phyloP scores from a whole-genome alignment of 2,329 filamentous ascomycete genomes.

The Hysterium pulicare region DNA sequence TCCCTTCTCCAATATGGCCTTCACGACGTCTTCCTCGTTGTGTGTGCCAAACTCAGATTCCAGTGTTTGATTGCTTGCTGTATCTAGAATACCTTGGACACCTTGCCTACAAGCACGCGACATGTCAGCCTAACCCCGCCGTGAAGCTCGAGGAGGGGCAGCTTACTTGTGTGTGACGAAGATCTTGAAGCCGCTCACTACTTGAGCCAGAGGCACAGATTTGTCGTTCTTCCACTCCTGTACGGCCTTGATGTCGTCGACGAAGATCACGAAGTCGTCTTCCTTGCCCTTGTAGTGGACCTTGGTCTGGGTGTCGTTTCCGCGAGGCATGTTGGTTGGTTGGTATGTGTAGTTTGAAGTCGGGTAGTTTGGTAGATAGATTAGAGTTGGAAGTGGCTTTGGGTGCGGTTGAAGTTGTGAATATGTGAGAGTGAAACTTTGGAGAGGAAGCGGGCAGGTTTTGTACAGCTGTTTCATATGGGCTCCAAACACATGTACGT shows the following conservation, averaged over 20 bases:
- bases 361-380: not conserved
- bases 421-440: slow-evolving; percentile 5
- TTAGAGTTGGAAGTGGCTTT: slow-evolving; percentile 3
- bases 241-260: slow-evolving; percentile 60
- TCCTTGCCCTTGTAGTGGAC: slow-evolving; percentile 78
- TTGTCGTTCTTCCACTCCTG: slow-evolving; percentile 82
- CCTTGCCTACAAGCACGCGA: slow-evolving; percentile 63
- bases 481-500: slow-evolving; percentile 17
- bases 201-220: slow-evolving; percentile 74
- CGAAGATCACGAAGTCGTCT: slow-evolving; percentile 67
- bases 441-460: slow-evolving; percentile 14
- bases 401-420: slow-evolving; percentile 1
- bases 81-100: slow-evolving; percentile 73
- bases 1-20: slow-evolving; percentile 76
- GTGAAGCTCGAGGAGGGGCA: slow-evolving; percentile 6
- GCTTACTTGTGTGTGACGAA: slow-evolving; percentile 86
- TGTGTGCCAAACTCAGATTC: slow-evolving; percentile 84
- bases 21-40: slow-evolving; percentile 76
- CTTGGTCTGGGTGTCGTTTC: slow-evolving; percentile 63
- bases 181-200: slow-evolving; percentile 84
- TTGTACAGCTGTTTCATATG: slow-evolving; percentile 32
- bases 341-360: slow-evolving; percentile 1
- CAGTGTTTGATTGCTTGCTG: slow-evolving; percentile 69
- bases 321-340: slow-evolving; percentile 32
- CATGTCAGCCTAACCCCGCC: not conserved